Conservation (phyloP, 2,329 filamentous ascomycete genomes). For the Beauveria rudraprayagi region DNA sequence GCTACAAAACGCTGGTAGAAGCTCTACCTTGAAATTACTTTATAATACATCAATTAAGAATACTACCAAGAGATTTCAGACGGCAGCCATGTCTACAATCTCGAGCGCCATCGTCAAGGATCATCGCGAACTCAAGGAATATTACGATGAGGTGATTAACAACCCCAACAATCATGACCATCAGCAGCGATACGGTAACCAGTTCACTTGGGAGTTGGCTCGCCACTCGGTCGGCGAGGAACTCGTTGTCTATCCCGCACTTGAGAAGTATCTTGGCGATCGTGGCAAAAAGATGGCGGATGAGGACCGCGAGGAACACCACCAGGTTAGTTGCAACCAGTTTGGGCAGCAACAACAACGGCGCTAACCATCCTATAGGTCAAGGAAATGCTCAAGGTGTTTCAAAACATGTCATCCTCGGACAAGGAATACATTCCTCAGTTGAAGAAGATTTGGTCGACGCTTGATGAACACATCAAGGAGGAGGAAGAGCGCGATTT, state of each 20-base stretch:
- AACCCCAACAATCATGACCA: constrained; percentile 27
- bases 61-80: background rate
- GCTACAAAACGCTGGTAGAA: background rate
- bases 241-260: constrained; percentile 44
- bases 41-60: background rate
- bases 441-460: constrained; percentile 34
- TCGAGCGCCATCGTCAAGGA: constrained; percentile 22
- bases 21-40: background rate
- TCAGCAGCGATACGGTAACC: constrained; percentile 34
- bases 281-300: constrained; percentile 36
- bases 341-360: background rate
- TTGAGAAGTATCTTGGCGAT: constrained; percentile 38
- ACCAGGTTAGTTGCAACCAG: constrained; percentile 24
- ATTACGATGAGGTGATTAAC: constrained; percentile 33
- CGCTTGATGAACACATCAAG: constrained; percentile 38
- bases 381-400: constrained; percentile 40
- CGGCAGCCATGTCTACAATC: constrained; percentile 12
- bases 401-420: constrained; percentile 35
- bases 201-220: constrained; percentile 41
- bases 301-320: constrained; percentile 40
- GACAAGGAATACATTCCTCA: constrained; percentile 35
- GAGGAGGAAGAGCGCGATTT: constrained; percentile 44
- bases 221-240: constrained; percentile 41
- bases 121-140: constrained; percentile 25
- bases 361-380: constrained; percentile 27